Percentiles rank a stretch among this genome's conserved stretches.
phyloP scores from a whole-genome alignment of 202 grass and related monocot species.

The Setaria viridis region DNA sequence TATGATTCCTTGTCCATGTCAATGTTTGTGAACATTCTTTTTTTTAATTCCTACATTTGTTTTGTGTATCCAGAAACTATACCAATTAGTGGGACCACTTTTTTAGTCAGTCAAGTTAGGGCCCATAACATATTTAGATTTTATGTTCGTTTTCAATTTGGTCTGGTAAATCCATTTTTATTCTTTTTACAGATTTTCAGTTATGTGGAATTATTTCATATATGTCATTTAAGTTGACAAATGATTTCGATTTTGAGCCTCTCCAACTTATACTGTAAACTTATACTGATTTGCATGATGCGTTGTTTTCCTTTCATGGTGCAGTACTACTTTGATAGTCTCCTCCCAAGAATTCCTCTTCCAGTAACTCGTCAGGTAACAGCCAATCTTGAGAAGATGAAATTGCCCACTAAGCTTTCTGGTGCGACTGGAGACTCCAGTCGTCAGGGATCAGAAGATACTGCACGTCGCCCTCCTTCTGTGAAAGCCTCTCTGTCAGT shows the following conservation, averaged over 20 bases:
- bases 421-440: slow-evolving; percentile 82
- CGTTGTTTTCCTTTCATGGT: slow-evolving; percentile 28
- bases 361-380: slow-evolving; percentile 79
- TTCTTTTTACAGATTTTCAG: slow-evolving; percentile 9
- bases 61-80: slow-evolving; percentile 34
- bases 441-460: slow-evolving; percentile 86
- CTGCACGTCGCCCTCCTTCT: slow-evolving; percentile 83
- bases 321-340: slow-evolving; percentile 97
- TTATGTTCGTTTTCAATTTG: neutral
- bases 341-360: slow-evolving; percentile 87
- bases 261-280: neutral
- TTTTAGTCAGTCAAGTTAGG: slow-evolving; percentile 38
- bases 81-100: slow-evolving; percentile 35
- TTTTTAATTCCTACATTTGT: slow-evolving; percentile 15
- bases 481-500: slow-evolving; percentile 95
- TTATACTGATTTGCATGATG: slow-evolving; percentile 25
- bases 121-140: slow-evolving; percentile 24
- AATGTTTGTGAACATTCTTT: neutral
- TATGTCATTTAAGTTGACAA: slow-evolving; percentile 6
- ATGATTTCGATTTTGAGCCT: neutral
- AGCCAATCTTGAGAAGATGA: slow-evolving; percentile 84
- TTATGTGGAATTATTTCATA: neutral
- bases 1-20: slow-evolving; percentile 24
- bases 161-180: neutral
- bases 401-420: slow-evolving; percentile 80